Evolutionary conservation across 768 basidiomycete genomes (phyloP).

Genomic region (Clitopilus passeckerianus): DNA sequence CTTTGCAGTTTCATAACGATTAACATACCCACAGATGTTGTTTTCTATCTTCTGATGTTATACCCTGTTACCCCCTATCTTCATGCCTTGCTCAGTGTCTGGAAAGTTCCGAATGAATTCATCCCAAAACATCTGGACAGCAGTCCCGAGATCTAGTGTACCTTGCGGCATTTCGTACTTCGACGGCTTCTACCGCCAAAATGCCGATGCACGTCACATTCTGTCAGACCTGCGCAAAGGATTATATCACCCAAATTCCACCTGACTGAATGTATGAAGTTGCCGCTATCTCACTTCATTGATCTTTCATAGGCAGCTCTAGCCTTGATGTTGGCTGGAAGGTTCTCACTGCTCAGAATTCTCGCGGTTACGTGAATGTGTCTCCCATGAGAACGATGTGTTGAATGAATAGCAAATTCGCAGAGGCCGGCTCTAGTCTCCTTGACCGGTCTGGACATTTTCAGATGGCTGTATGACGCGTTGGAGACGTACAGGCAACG

Average conservation of each 20-base stretch:
- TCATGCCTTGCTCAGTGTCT: neutral
- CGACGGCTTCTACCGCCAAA: neutral
- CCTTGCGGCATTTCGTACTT: neutral
- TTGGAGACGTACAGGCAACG: neutral
- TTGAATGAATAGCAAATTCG: neutral
- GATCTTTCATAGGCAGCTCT: no score
- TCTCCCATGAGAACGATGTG: neutral
- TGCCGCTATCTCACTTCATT: neutral
- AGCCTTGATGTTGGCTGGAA: no score
- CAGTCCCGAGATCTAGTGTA: neutral
- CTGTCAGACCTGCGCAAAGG: neutral
- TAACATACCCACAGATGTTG: conserved; percentile 10
- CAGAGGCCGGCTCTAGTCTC: neutral
- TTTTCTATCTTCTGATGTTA: conserved; percentile 16
- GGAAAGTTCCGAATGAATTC: neutral
- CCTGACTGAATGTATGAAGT: neutral
- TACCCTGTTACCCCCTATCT: conserved; percentile 9
- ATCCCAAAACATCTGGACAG: neutral
- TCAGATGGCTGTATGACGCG: neutral
- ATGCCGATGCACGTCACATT: neutral
- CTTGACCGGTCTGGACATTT: neutral
- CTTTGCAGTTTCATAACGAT: conserved; percentile 31
- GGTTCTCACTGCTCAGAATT: neutral
- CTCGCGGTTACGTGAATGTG: neutral
- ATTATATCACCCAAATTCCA: neutral